Evolutionary conservation across 768 basidiomycete species (phyloP).

Genomic region (Coprinopsis marcescibilis): DNA sequence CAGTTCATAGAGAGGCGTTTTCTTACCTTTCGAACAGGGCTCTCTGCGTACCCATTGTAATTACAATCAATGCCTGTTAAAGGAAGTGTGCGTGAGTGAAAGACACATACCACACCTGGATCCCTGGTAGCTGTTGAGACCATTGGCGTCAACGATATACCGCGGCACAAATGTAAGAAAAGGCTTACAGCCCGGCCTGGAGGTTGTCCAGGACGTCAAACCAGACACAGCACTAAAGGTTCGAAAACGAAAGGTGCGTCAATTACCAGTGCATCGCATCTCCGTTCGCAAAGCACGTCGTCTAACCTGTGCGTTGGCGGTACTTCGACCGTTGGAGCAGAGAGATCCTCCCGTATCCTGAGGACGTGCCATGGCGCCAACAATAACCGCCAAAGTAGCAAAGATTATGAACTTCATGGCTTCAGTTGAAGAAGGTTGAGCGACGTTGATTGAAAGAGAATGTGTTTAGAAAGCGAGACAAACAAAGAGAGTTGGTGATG

Average conservation of each 20-base stretch:
- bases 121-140: conserved; percentile 2
- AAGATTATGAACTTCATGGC: background rate
- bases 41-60: background rate
- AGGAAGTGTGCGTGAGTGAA: too few relatives aligned
- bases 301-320: background rate
- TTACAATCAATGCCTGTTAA: conserved; percentile 1
- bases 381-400: background rate
- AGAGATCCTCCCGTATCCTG: background rate
- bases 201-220: conserved; percentile 35
- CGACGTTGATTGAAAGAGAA: too few relatives aligned
- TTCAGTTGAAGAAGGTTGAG: too few relatives aligned
- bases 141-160: conserved; percentile 8
- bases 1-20: too few relatives aligned
- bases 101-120: conserved; percentile 7
- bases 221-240: conserved; percentile 28
- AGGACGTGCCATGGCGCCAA: background rate
- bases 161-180: too few relatives aligned
- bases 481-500: too few relatives aligned
- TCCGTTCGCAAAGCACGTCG: too few relatives aligned
- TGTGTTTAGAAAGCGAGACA: too few relatives aligned
- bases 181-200: conserved; percentile 29
- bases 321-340: background rate
- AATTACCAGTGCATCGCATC: background rate
- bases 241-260: too few relatives aligned
- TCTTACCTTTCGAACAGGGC: conserved; percentile 5